Conservation (phyloP, 2,329 filamentous ascomycete genomes). For the Penicillium griseofulvum region DNA sequence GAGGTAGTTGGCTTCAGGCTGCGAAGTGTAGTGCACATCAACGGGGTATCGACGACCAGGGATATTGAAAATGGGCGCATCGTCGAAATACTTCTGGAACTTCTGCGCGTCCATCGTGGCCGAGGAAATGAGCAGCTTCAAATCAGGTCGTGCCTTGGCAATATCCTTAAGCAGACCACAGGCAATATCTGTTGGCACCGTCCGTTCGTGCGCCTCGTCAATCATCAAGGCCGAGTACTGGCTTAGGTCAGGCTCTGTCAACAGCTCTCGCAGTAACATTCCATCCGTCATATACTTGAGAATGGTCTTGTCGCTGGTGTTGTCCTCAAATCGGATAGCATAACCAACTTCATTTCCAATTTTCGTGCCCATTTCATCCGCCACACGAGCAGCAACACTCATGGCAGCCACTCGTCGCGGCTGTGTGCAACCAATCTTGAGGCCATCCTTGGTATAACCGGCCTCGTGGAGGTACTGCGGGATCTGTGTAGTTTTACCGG, state of each 20-base stretch:
- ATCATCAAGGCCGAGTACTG: slow-evolving; percentile 91
- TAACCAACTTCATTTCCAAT: slow-evolving; percentile 92
- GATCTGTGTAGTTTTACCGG: slow-evolving; percentile 92
- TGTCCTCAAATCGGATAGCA: slow-evolving; percentile 90
- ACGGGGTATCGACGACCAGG: slow-evolving; percentile 86
- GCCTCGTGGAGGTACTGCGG: slow-evolving; percentile 92
- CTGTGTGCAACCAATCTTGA: slow-evolving; percentile 90
- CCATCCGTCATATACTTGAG: slow-evolving; percentile 98
- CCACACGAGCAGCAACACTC: slow-evolving; percentile 94
- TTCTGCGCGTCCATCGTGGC: slow-evolving; percentile 93
- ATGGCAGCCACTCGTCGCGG: slow-evolving; percentile 94
- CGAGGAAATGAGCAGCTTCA: slow-evolving; percentile 88
- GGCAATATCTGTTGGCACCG: slow-evolving; percentile 84
- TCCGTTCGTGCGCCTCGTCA: slow-evolving; percentile 95
- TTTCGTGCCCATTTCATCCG: slow-evolving; percentile 88
- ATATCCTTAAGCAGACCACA: slow-evolving; percentile 87
- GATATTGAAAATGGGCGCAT: slow-evolving; percentile 91
- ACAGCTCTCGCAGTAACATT: slow-evolving; percentile 85
- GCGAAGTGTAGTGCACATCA: slow-evolving; percentile 84
- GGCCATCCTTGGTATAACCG: slow-evolving; percentile 77
- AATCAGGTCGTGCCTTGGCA: slow-evolving; percentile 73
- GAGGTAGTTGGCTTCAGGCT: slow-evolving; percentile 91
- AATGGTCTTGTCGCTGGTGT: slow-evolving; percentile 84
- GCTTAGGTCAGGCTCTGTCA: slow-evolving; percentile 80
- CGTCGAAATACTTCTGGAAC: slow-evolving; percentile 87